Base-by-base conservation (phyloP, 2,329 filamentous ascomycete genomes). In the Tolypocladium album region DNA sequence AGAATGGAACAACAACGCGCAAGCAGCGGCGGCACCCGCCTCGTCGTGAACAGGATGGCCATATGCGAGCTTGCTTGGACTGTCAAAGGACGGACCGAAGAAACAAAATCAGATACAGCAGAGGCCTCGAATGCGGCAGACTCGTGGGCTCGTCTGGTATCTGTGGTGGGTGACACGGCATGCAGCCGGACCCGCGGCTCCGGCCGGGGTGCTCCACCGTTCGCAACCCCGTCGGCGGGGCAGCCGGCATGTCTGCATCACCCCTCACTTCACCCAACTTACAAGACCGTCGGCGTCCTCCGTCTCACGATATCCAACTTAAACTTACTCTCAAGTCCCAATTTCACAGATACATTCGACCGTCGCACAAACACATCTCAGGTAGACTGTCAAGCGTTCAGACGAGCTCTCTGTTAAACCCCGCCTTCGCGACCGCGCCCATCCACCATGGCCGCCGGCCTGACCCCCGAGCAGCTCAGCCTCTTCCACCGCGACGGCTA, bases 401-500 rank as follows among this genome's bases (percentile, higher is more conserved):
- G 15, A 4, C 31, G 12, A 53, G 20, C 27, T 12, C 5, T 9
- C 1, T 7, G 3, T 5, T 3, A 20, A 34, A 2, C 5, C 31
- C n/a, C 9, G 47, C 6, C 27, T 1, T 20, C 50, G 27, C 50
- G 6, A 9, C 31, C 9, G 27, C 50, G 20, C 50, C 22, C 55
- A 36, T 13, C 40, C 40, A 11, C 53, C 52, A 69, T 68, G 66
- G 55, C 61, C 22, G 2, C 39, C 22, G 88, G 88, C 60, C 88
- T 97, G 61, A 88, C 87, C 20, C 74, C 85, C 52, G 79, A 83
- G 39, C 92, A 97, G 70, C 76, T 94, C 55, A 72, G 82, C 56
- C 79, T 81, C 68, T 97, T 95, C 79, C 73, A 88, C 66, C 79
- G 83, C 57, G 90, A 97, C 77, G 94, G 94, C 75, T 97, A 95